phyloP scores from a whole-genome alignment of 2,329 filamentous ascomycete genomes.

The Exophiala lecanii-corni region DNA sequence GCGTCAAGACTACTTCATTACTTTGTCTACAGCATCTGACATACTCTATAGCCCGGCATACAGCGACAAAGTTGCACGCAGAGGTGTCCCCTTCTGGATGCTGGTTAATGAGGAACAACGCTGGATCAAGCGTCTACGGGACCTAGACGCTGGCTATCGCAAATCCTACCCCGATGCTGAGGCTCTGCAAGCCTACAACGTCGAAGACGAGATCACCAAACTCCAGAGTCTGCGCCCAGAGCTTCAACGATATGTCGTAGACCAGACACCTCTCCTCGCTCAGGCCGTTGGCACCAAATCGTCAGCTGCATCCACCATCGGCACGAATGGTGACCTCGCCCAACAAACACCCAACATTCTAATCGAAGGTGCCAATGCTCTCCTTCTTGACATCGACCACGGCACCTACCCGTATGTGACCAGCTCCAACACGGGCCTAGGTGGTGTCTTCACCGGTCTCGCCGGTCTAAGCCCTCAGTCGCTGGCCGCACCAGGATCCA shows the following conservation, averaged over 20 bases:
- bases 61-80: constrained; percentile 58
- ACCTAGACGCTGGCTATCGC: constrained; percentile 42
- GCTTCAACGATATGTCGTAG: constrained; percentile 47
- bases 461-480: constrained; percentile 54
- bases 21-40: no score
- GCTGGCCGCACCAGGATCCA: constrained; percentile 42
- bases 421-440: constrained; percentile 45
- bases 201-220: constrained; percentile 55
- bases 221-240: constrained; percentile 42
- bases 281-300: constrained; percentile 21
- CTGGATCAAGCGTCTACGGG: constrained; percentile 28
- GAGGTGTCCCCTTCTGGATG: constrained; percentile 55
- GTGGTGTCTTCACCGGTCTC: constrained; percentile 53
- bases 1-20: no score
- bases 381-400: constrained; percentile 57
- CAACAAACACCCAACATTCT: constrained; percentile 54
- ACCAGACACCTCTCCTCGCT: constrained; percentile 35
- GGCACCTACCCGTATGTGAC: constrained; percentile 50
- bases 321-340: constrained; percentile 34
- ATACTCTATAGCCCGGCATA: constrained; percentile 33
- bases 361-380: constrained; percentile 60
- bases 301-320: constrained; percentile 20
- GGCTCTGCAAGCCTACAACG: constrained; percentile 50
- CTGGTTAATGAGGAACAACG: constrained; percentile 30
- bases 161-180: constrained; percentile 52